Evolutionary conservation across 495 filamentous ascomycete genomes (phyloP), one percentile per base, ranked within the genome.

Genomic region (Usnea hakonensis): DNA sequence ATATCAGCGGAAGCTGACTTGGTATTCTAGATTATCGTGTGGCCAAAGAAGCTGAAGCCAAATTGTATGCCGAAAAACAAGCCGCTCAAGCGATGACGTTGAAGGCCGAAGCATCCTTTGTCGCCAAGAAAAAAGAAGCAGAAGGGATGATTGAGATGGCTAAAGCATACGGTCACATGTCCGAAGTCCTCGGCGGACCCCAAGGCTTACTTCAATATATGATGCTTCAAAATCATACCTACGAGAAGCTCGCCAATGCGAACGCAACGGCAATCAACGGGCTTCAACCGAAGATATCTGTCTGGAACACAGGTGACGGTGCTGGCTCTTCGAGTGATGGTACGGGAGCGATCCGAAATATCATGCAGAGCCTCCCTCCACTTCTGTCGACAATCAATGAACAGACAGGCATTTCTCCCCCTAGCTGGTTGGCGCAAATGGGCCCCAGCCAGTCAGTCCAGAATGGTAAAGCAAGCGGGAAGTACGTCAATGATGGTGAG

Each of bases 241-340:
- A 76, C 60, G 74, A 74, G 64, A 77, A 67, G 57, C 68, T 77
- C 21, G 72, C 75, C 43, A 65, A 71, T 35, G 73, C 74, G 10
- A 77, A 74, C 55, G 90, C 86, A 28, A 66, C 76, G 43, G 90
- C 89, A 28, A 81, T 94, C 72, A 77, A 85, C 50, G 90, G 90
- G 55, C 75, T 94, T 66, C 82, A 90, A 68, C 90, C 90, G 59
- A 94, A 92, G 84, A 94, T 94, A 74, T 90, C 83, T 55, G 81
- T 90, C 13, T 94, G 90, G 90, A 92, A 91, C 72, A 92, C 90
- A 37, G 88, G 87, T 26, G 70, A 71, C 40, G 67, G 60, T 46
- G 65, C 71, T 36, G 70, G 69, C 33, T 70, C 68, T 17, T 61
- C 66, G 46, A 71, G 70, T 6, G 79, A 82, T 70, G 65, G 75